A percentile compares a stretch with the other conserved stretches of the same genome.
phyloP scores from a whole-genome alignment of 2,329 filamentous ascomycete species.

The Scedosporium dehoogii region DNA sequence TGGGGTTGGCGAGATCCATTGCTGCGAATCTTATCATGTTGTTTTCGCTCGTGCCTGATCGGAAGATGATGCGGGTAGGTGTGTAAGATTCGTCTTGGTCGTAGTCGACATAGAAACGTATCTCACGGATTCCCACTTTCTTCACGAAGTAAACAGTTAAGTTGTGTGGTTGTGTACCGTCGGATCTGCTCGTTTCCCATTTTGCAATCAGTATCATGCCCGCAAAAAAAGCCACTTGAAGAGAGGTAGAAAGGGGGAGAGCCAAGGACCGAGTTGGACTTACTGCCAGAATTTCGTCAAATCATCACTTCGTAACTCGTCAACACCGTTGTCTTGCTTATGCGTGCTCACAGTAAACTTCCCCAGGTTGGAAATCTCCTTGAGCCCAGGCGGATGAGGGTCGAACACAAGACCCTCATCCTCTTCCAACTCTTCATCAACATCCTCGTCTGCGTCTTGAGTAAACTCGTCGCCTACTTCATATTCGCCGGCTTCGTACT shows the following conservation, averaged over 20 bases:
- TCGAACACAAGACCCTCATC: constrained; percentile 35
- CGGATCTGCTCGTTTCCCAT: constrained; percentile 43
- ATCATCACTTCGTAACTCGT: constrained; percentile 65
- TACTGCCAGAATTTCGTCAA: constrained; percentile 71
- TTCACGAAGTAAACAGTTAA: constrained; percentile 82
- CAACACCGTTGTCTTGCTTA: constrained; percentile 71
- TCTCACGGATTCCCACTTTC: constrained; percentile 65
- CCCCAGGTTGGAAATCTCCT: constrained; percentile 76
- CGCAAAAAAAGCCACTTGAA: no score
- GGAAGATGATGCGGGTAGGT: constrained; percentile 81
- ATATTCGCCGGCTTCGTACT: constrained; percentile 15
- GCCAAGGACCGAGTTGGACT: constrained; percentile 16
- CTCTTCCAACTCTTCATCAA: constrained; percentile 23
- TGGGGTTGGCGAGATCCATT: constrained; percentile 67
- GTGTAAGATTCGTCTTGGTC: constrained; percentile 93
- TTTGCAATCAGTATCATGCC: constrained; percentile 1
- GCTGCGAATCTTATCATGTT: constrained; percentile 81
- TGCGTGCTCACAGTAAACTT: constrained; percentile 75
- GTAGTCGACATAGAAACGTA: constrained; percentile 85
- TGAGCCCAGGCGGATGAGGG: constrained; percentile 49
- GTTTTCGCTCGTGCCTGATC: constrained; percentile 83
- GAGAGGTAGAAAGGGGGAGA: not conserved
- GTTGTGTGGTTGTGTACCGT: constrained; percentile 74
- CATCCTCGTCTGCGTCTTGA: constrained; percentile 19
- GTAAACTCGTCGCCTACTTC: constrained; percentile 17